These are phyloP conservation scores for Tylopilus sp. DNA, from an alignment of 768 basidiomycete genomes.

Conservation along the genomic window DNA sequence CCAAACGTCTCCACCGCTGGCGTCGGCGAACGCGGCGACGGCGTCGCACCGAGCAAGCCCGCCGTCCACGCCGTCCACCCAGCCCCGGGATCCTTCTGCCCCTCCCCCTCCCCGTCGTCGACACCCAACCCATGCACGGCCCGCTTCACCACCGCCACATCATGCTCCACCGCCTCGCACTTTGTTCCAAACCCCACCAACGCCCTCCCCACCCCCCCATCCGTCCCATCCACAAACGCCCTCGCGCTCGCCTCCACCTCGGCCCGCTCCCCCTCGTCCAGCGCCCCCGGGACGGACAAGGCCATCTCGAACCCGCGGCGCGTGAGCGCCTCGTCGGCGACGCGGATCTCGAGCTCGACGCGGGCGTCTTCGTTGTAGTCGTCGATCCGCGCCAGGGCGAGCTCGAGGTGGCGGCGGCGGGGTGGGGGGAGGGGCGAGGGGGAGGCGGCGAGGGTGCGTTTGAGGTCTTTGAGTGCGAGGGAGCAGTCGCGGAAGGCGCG, in stretches of 20 bases:
- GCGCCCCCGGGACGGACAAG: slow-evolving; percentile 55
- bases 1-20: slow-evolving; percentile 61
- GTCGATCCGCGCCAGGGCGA: slow-evolving; percentile 58
- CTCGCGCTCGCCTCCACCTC: slow-evolving; percentile 49
- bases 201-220: slow-evolving; percentile 34
- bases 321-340: slow-evolving; percentile 68
- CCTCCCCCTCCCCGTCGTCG: not conserved
- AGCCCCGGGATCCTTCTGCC: not conserved
- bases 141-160: slow-evolving; percentile 66
- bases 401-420: slow-evolving; percentile 36
- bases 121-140: slow-evolving; percentile 45
- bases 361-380: slow-evolving; percentile 78
- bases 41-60: slow-evolving; percentile 43
- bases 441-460: slow-evolving; percentile 21
- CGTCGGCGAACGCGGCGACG: slow-evolving; percentile 38
- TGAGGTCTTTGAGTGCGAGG: slow-evolving; percentile 58
- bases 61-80: slow-evolving; percentile 53
- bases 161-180: slow-evolving; percentile 71
- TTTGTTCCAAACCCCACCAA: slow-evolving; percentile 51
- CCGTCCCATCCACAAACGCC: slow-evolving; percentile 32
- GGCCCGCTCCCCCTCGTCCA: slow-evolving; percentile 19
- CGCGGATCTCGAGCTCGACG: slow-evolving; percentile 78
- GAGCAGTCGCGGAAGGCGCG: slow-evolving; percentile 69
- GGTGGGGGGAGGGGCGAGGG: not conserved
- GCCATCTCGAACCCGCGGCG: slow-evolving; percentile 65